Evolutionary conservation across 2,329 filamentous ascomycete genomes (phyloP), one percentile per base, ranked within the genome.

Genomic region (Onygena corvina): DNA sequence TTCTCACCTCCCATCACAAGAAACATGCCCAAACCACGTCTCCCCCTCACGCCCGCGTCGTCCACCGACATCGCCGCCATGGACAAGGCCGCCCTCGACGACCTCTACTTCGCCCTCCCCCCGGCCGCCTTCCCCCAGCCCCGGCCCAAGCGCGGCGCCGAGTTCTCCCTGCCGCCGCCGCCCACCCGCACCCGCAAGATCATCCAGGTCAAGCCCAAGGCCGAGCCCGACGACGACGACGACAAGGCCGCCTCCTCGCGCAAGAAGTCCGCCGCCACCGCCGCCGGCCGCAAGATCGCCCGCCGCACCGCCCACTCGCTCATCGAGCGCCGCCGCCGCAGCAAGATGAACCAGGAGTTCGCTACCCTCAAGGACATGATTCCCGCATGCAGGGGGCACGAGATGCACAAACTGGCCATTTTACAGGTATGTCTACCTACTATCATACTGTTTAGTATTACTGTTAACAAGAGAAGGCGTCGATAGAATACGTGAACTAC

Each of bases 301-400:
- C 78, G 92, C 56, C 96, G 95, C 70, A 96, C 90, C 1, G 92
- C 92, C 8, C 92, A 98, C 62, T 95, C 88, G 60, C 69, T 96
- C 56, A 98, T 96, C 58, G 92, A 98, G 70, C 76, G 92, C 40
- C 73, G 90, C 51, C 73, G 92, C 59, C 76, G 92, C 54, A 94
- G 86, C 9, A 98, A 96, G 72, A 98, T 96, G 90, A 96, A 98
- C 58, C 90, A 96, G 64, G 92, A 96, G 68, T 96, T 96, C 69
- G 84, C 81, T 1, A 84, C 93, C 12, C 70, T 96, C 56, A 96
- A 96, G 69, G 79, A 83, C 59, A 88, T 98, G 85, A 93, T 96
- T 50, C 92, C 92, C 0, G 90, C 92, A 1, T 96, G 92, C 65
- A 80, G 78, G n/a, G 89, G 88, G 4, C 78, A 82, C 57, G 90